Evolutionary conservation across 371 early-diverging fungal species (phyloP).

Genomic region (Umbelopsis sp.): DNA sequence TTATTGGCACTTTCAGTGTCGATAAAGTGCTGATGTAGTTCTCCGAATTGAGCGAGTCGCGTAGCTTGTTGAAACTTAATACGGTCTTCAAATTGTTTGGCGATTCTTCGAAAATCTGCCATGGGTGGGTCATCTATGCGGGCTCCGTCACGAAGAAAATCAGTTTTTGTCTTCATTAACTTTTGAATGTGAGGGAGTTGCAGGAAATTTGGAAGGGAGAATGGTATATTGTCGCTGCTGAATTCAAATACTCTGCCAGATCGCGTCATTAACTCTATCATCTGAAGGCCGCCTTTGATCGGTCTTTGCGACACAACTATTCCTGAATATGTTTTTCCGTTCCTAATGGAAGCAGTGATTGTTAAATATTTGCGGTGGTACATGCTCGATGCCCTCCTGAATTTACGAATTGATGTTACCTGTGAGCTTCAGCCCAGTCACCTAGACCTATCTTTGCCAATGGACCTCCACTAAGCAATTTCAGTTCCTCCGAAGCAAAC

Average conservation of each 20-base stretch:
- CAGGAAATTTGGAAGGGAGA: conserved; percentile 45
- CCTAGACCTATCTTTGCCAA: conserved; percentile 36
- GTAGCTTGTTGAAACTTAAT: conserved; percentile 29
- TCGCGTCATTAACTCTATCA: conserved; percentile 40
- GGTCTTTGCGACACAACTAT: conserved; percentile 44
- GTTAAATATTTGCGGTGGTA: no score
- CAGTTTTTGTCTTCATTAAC: conserved; percentile 17
- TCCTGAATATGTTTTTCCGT: conserved; percentile 46
- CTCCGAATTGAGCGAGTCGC: conserved; percentile 26
- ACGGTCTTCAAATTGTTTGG: conserved; percentile 35
- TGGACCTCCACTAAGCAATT: conserved; percentile 2
- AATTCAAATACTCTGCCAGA: conserved; percentile 40
- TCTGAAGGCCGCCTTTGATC: conserved; percentile 49
- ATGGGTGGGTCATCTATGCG: conserved; percentile 24
- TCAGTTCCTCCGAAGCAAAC: neutral
- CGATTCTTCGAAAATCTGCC: conserved; percentile 29
- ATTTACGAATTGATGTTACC: conserved; percentile 29
- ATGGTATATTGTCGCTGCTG: conserved; percentile 55
- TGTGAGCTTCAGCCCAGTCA: conserved; percentile 61
- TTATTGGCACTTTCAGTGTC: conserved; percentile 20
- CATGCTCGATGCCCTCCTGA: no score
- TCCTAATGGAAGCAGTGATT: conserved; percentile 26
- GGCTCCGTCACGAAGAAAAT: conserved; percentile 26
- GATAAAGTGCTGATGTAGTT: conserved; percentile 35
- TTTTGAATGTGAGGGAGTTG: conserved; percentile 20